Base-by-base conservation (phyloP, 805 yeast species). In the Pichia exigua region DNA sequence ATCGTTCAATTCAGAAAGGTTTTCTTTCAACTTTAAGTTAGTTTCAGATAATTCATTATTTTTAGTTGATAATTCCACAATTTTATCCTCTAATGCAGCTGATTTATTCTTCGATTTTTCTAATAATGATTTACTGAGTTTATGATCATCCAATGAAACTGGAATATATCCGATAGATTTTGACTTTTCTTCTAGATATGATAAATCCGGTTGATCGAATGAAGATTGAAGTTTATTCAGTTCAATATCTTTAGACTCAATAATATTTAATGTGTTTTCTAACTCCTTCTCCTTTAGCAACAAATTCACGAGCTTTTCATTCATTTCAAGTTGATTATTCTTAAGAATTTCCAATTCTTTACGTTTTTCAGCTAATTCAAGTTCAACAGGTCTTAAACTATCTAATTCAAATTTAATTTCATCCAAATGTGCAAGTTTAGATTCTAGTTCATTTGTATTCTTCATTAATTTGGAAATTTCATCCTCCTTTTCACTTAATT, bases 171-270 rank as follows among this genome's bases (percentile, higher is more conserved):
- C 65, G 13, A 48, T 46, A 11, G 18, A 42, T n/a, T 32, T 22
- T 2, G 66, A 62, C 45, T 57, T 59, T 10, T 45, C 46, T 35
- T 48, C 46, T 5, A 64, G 24, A 41, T 64, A 65, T 0, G 62
- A 67, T 11, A 59, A 28, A 3, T 63, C 46, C 17, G 62, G 62
- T 32, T 53, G 13, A 7, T 54, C 54, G 26, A 49, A 8, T 2
- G 39, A 24, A 3, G 44, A 18, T 39, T 52, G 44, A 18, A 52
- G n/a, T 12, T 38, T 12, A 4, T 26, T 11, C 15, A 56, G 32
- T n/a, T 54, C 54, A 18, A 38, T 11, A 9, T 51, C 42, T 10
- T 48, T 50, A 1, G 18, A 9, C 20, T 46, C 45, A 22, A 51
- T 20, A 3, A 49, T 40, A 10, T 46, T 35, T 24, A 45, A 38